A percentile compares a stretch with the other conserved stretches of the same genome.
phyloP scores from a whole-genome alignment of 768 basidiomycete genomes.

The Rubroboletus pulcherrimus region DNA sequence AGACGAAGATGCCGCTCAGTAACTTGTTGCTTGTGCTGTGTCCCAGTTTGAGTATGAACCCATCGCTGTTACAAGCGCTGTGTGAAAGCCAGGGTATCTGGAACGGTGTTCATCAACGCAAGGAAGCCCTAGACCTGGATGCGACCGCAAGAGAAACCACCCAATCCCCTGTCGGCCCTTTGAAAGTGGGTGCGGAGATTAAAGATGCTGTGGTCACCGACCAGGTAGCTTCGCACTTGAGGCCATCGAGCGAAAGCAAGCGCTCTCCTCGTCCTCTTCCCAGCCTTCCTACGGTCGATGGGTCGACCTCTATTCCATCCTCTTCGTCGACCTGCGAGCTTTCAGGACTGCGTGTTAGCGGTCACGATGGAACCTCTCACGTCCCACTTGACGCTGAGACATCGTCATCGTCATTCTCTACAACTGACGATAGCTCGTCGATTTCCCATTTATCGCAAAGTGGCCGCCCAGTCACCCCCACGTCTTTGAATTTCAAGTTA shows the following conservation, averaged over 20 bases:
- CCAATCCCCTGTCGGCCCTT: not conserved
- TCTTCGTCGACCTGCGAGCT: slow-evolving; percentile 6
- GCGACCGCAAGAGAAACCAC: not conserved
- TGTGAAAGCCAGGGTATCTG: slow-evolving; percentile 72
- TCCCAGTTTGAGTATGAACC: slow-evolving; percentile 79
- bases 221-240: not conserved
- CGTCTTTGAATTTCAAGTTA: slow-evolving; percentile 28
- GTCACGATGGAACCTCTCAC: not conserved
- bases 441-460: slow-evolving; percentile 29
- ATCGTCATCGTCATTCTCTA: slow-evolving; percentile 23
- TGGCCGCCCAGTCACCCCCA: slow-evolving; percentile 35
- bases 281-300: slow-evolving; percentile 17
- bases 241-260: slow-evolving; percentile 10
- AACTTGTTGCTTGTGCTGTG: slow-evolving; percentile 87
- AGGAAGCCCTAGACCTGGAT: slow-evolving; percentile 8
- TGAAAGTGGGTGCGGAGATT: not conserved
- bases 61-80: slow-evolving; percentile 63
- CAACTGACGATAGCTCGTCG: slow-evolving; percentile 32
- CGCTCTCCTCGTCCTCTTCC: slow-evolving; percentile 25
- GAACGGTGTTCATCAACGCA: slow-evolving; percentile 32
- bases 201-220: not conserved
- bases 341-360: not conserved
- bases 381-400: slow-evolving; percentile 17
- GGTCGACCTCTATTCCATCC: not conserved
- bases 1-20: slow-evolving; percentile 91